Percentiles rank a stretch among this genome's conserved stretches.
These are phyloP conservation scores for Hanseniaspora sp. DNA, from an alignment of 1,139 yeast species.

Conservation along the genomic window DNA sequence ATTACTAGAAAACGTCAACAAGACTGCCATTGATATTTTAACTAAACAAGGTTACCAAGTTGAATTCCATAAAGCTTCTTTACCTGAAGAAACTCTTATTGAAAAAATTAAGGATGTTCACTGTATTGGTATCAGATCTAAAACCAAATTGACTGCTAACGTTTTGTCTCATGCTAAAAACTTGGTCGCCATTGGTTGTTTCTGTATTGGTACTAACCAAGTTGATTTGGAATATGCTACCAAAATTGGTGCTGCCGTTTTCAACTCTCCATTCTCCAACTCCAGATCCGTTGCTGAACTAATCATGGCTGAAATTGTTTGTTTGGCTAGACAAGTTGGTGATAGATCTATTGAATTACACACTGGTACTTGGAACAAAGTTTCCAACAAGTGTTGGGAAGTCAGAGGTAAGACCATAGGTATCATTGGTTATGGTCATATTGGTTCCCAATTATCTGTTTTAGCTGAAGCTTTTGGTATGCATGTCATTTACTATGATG, in stretches of 20 bases:
- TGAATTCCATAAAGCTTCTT: slow-evolving; percentile 79
- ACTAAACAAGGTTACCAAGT: slow-evolving; percentile 90
- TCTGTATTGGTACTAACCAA: slow-evolving; percentile 98
- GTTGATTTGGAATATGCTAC: slow-evolving; percentile 91
- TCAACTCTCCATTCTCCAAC: slow-evolving; percentile 97
- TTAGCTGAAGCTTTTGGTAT: slow-evolving; percentile 97
- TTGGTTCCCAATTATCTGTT: slow-evolving; percentile 93
- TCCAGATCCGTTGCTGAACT: slow-evolving; percentile 98
- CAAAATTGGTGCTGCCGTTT: slow-evolving; percentile 84
- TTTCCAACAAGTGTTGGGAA: slow-evolving; percentile 93
- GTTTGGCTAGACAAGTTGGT: slow-evolving; percentile 92
- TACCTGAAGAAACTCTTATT: slow-evolving; percentile 86
- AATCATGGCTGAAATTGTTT: slow-evolving; percentile 87
- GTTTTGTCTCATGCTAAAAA: slow-evolving; percentile 78
- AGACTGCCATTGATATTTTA: slow-evolving; percentile 80
- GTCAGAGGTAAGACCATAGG: slow-evolving; percentile 97
- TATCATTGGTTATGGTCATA: slow-evolving; percentile 95
- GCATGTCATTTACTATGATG: slow-evolving; percentile 91
- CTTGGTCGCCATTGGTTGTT: slow-evolving; percentile 87
- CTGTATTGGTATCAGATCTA: slow-evolving; percentile 96
- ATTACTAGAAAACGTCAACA: slow-evolving; percentile 82
- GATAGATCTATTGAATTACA: slow-evolving; percentile 95
- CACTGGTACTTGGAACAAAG: slow-evolving; percentile 97
- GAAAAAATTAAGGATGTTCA: slow-evolving; percentile 89
- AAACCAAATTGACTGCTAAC: slow-evolving; percentile 74